phyloP scores from a whole-genome alignment of 2,329 filamentous ascomycete species.

The Calonectria leucothoes region DNA sequence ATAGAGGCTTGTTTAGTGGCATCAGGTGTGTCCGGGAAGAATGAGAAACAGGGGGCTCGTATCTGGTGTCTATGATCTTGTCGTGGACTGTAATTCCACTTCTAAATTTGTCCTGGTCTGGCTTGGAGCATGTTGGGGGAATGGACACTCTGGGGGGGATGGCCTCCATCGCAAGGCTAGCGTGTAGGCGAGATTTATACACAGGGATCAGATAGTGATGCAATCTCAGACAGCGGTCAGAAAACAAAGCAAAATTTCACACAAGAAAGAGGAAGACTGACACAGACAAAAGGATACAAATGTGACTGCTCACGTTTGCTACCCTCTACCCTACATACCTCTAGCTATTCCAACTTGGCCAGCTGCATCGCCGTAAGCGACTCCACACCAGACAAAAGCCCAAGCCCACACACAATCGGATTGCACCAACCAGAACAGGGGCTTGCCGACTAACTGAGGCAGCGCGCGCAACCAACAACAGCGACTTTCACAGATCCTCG shows the following conservation, averaged over 20 bases:
- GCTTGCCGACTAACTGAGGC: conserved; percentile 3
- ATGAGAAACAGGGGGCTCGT: not conserved
- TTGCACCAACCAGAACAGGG: not conserved
- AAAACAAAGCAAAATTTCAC: not conserved
- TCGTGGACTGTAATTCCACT: not conserved
- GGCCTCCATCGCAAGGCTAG: not conserved
- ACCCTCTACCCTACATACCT: not conserved
- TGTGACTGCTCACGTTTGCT: not conserved
- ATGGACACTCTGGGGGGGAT: not conserved
- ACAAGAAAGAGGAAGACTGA: not conserved
- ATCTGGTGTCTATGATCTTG: conserved; percentile 2
- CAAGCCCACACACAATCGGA: not conserved
- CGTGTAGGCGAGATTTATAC: not conserved
- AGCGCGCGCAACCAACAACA: conserved; percentile 13
- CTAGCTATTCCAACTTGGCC: not conserved
- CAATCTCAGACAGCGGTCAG: not conserved
- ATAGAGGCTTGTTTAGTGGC: not conserved
- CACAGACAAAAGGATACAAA: not conserved
- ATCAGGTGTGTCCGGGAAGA: not conserved
- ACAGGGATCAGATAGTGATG: not conserved
- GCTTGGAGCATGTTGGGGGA: not conserved
- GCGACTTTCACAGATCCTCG: conserved; percentile 8
- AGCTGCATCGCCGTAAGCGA: conserved; percentile 7
- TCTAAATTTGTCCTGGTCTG: not conserved
- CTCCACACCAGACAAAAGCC: not conserved